A percentile compares a stretch with the other conserved stretches of the same genome.
These are phyloP conservation scores for Xylariaceae sp. DNA, from an alignment of 2,329 filamentous ascomycete species.

Conservation along the genomic window DNA sequence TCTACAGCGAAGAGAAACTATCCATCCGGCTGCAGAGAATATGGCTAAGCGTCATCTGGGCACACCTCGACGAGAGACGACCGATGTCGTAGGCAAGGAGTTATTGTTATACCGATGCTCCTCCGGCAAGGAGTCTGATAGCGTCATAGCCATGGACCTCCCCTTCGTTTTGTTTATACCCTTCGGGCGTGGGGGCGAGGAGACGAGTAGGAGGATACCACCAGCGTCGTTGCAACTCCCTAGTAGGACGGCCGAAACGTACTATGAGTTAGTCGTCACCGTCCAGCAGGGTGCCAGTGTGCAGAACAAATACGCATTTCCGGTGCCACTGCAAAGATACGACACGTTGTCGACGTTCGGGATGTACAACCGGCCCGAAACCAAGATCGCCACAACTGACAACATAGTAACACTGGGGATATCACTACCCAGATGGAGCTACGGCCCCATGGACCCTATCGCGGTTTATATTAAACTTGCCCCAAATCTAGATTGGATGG, in stretches of 20 bases:
- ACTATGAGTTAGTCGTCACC: slow-evolving; percentile 91
- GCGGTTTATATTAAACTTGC: slow-evolving; percentile 92
- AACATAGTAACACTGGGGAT: slow-evolving; percentile 89
- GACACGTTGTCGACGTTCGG: slow-evolving; percentile 97
- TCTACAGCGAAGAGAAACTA: slow-evolving; percentile 88
- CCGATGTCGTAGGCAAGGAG: slow-evolving; percentile 92
- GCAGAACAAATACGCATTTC: slow-evolving; percentile 86
- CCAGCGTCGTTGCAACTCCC: slow-evolving; percentile 87
- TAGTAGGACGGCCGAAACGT: slow-evolving; percentile 92
- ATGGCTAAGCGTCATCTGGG: slow-evolving; percentile 87
- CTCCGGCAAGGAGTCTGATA: slow-evolving; percentile 77
- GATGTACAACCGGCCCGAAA: slow-evolving; percentile 97
- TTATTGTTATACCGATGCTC: slow-evolving; percentile 85
- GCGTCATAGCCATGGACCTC: slow-evolving; percentile 90
- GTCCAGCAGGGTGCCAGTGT: slow-evolving; percentile 84
- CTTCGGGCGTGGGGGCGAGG: slow-evolving; percentile 84
- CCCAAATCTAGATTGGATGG: slow-evolving; percentile 86
- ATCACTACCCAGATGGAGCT: slow-evolving; percentile 91
- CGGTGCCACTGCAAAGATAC: slow-evolving; percentile 86
- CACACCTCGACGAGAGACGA: slow-evolving; percentile 82
- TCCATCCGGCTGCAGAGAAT: slow-evolving; percentile 93
- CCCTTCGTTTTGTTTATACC: slow-evolving; percentile 98
- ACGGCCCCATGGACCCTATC: slow-evolving; percentile 90
- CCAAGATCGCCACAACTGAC: slow-evolving; percentile 77
- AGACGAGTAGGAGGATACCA: slow-evolving; percentile 82